These are phyloP conservation scores for Rhodamnia argentea DNA, from an alignment of 345 rosid genomes.

Conservation along the genomic window DNA sequence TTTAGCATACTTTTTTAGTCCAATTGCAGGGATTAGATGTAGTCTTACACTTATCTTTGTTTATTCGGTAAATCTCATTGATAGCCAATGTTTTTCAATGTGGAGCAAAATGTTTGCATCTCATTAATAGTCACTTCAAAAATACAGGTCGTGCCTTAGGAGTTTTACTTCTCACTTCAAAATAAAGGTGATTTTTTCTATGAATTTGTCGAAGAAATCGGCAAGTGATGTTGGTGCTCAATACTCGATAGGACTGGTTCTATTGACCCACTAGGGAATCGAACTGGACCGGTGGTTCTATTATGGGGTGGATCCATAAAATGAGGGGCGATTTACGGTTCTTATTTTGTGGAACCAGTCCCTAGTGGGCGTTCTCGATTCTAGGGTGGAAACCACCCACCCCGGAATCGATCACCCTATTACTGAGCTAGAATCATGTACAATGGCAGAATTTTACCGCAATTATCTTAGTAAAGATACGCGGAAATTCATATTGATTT, in stretches of 20 bases:
- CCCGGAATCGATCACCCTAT: background rate
- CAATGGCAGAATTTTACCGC: background rate
- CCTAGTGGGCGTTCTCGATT: no score
- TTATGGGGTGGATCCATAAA: no score
- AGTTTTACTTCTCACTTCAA: no score
- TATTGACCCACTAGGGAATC: no score
- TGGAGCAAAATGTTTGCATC: background rate
- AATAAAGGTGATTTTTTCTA: no score
- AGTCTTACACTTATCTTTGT: background rate
- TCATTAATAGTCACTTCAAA: background rate
- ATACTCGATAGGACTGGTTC: no score
- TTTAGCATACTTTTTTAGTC: slow-evolving; percentile 36
- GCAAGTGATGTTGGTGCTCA: no score
- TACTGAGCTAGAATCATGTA: background rate
- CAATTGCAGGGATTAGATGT: background rate
- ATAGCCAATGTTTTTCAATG: background rate
- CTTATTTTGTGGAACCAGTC: no score
- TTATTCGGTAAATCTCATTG: background rate
- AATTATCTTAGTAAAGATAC: background rate
- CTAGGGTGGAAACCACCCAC: no score
- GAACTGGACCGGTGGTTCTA: no score
- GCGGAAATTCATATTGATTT: background rate
- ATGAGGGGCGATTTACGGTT: background rate
- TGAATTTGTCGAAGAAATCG: no score
- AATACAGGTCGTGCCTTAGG: no score